These are phyloP conservation scores for Mycena vitilis DNA, from an alignment of 768 basidiomycete species.

Conservation along the genomic window DNA sequence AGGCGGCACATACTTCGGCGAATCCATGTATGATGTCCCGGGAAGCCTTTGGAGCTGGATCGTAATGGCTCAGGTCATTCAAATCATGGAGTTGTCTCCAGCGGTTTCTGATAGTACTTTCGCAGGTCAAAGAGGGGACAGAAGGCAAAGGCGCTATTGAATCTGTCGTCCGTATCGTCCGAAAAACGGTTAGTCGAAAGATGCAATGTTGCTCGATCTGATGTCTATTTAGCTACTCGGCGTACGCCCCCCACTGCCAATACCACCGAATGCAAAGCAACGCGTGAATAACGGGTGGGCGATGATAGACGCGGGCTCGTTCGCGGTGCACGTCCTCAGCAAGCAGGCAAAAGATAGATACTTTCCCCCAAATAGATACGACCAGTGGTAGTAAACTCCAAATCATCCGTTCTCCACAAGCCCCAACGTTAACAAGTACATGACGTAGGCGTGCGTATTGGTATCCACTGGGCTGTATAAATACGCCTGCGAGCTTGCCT, in stretches of 20 bases:
- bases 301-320: conserved; percentile 84
- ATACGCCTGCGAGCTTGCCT: no score
- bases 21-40: conserved; percentile 63
- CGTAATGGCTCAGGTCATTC: conserved; percentile 76
- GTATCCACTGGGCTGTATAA: no score
- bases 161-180: conserved; percentile 73
- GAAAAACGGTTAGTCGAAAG: conserved; percentile 63
- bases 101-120: conserved; percentile 16
- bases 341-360: conserved; percentile 74
- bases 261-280: conserved; percentile 74
- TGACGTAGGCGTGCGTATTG: no score
- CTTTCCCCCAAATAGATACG: conserved; percentile 54
- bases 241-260: conserved; percentile 64
- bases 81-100: conserved; percentile 19
- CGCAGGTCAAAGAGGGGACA: conserved; percentile 85
- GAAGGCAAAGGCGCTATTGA: conserved; percentile 85
- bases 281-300: conserved; percentile 81
- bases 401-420: not conserved
- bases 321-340: conserved; percentile 84
- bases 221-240: conserved; percentile 61
- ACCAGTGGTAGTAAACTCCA: conserved; percentile 39
- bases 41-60: conserved; percentile 83
- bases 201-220: not conserved
- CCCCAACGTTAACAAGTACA: no score
- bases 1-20: conserved; percentile 75